Conservation (phyloP, 495 filamentous ascomycete species). For the Tuber borchii region DNA sequence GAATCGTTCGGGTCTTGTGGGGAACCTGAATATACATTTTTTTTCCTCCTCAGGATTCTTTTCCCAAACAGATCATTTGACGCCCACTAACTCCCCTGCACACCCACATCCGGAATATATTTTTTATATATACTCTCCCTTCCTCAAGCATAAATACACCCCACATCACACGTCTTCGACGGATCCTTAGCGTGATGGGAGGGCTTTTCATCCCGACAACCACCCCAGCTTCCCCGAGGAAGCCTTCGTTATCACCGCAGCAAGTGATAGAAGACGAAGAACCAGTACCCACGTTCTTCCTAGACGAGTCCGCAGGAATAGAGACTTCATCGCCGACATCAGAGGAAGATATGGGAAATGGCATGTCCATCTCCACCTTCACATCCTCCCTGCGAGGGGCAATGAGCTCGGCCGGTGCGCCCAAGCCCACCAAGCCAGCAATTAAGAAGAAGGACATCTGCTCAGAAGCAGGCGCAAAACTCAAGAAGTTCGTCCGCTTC, state of each 20-base stretch:
- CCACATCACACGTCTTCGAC: constrained; percentile 27
- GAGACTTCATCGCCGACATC: constrained; percentile 24
- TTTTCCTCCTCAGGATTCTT: constrained; percentile 13
- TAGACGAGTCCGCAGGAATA: constrained; percentile 36
- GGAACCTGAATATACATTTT: constrained; percentile 4
- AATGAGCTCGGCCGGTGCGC: constrained; percentile 10
- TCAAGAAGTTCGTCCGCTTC: constrained; percentile 41
- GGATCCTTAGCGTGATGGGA: constrained; percentile 27
- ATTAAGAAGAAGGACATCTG: constrained; percentile 15
- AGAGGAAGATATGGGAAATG: constrained; percentile 26
- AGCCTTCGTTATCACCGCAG: constrained; percentile 32
- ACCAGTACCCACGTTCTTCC: constrained; percentile 31
- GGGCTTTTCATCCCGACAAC: constrained; percentile 21
- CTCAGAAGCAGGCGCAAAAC: constrained; percentile 19
- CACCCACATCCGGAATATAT: neutral
- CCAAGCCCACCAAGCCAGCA: constrained; percentile 25
- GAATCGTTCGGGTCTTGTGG: constrained; percentile 24
- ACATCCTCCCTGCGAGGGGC: constrained; percentile 19
- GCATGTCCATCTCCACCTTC: constrained; percentile 29
- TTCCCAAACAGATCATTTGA: constrained; percentile 33
- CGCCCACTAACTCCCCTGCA: neutral
- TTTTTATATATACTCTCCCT: neutral
- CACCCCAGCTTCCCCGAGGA: constrained; percentile 25
- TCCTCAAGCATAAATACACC: constrained; percentile 24
- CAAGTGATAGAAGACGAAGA: constrained; percentile 31